phyloP scores from a whole-genome alignment of 306 rosid genomes.

The Cyamopsis tetragonoloba region DNA sequence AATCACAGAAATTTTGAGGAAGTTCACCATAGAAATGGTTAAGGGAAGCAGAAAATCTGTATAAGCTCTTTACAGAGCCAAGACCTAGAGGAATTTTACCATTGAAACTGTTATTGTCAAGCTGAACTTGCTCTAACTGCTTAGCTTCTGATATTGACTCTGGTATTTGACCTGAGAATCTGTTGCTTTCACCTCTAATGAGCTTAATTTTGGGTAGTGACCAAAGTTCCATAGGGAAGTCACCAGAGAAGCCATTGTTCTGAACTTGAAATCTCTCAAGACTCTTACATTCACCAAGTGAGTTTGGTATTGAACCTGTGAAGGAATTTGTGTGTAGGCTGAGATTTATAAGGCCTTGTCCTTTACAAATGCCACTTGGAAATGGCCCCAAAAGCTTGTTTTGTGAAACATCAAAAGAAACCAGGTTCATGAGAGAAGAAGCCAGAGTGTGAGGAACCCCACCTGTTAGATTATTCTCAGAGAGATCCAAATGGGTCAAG shows the following conservation, averaged over 20 bases:
- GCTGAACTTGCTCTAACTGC: conserved; percentile 90
- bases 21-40: conserved; percentile 72
- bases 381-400: conserved; percentile 74
- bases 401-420: conserved; percentile 82
- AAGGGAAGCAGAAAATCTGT: conserved; percentile 89
- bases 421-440: conserved; percentile 70
- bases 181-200: conserved; percentile 85
- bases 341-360: conserved; percentile 51
- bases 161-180: conserved; percentile 78
- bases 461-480: conserved; percentile 83
- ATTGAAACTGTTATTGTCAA: conserved; percentile 71
- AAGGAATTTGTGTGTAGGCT: conserved; percentile 71
- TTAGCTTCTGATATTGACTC: conserved; percentile 73
- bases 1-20: conserved; percentile 83
- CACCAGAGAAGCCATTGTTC: conserved; percentile 79
- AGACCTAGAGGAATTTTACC: conserved; percentile 75
- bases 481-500: conserved; percentile 69
- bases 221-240: conserved; percentile 65
- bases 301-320: conserved; percentile 54
- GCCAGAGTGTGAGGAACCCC: conserved; percentile 45
- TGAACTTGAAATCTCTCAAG: conserved; percentile 94
- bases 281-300: conserved; percentile 60
- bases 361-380: conserved; percentile 66
- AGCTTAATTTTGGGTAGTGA: conserved; percentile 81
- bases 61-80: conserved; percentile 71